phyloP scores from a whole-genome alignment of 371 early-diverging fungal species.

The Mortierella sp. region DNA sequence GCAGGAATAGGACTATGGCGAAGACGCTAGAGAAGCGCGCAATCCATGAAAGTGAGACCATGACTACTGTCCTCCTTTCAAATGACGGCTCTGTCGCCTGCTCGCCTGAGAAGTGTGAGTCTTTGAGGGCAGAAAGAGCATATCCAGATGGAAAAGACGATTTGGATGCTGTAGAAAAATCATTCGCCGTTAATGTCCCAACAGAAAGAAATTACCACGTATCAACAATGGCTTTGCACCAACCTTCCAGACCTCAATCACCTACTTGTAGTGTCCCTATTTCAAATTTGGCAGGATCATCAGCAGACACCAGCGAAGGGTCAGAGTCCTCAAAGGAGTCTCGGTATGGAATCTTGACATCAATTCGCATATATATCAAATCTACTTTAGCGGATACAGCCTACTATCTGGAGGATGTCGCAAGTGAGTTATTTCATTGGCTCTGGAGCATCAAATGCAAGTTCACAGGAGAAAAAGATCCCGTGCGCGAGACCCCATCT shows the following conservation, averaged over 20 bases:
- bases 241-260: slow-evolving; percentile 39
- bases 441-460: slow-evolving; percentile 51
- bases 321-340: slow-evolving; percentile 3
- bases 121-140: neutral
- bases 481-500: slow-evolving; percentile 58
- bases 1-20: slow-evolving; percentile 23
- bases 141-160: slow-evolving; percentile 12
- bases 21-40: slow-evolving; percentile 36
- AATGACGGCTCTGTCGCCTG: slow-evolving; percentile 24
- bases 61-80: slow-evolving; percentile 40
- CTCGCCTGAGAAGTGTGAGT: slow-evolving; percentile 18
- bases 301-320: slow-evolving; percentile 4
- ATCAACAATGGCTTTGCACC: slow-evolving; percentile 46
- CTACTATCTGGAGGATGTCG: slow-evolving; percentile 45
- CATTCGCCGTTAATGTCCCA: neutral
- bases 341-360: slow-evolving; percentile 5
- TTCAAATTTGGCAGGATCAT: slow-evolving; percentile 37
- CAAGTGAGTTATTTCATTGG: slow-evolving; percentile 37
- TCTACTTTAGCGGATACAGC: slow-evolving; percentile 33
- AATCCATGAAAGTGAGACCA: slow-evolving; percentile 51
- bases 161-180: neutral
- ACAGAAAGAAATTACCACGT: slow-evolving; percentile 24
- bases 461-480: slow-evolving; percentile 55
- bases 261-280: slow-evolving; percentile 41
- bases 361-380: slow-evolving; percentile 35